Base-by-base conservation (phyloP, 176 grass and related monocot species). In the Lolium rigidum region DNA sequence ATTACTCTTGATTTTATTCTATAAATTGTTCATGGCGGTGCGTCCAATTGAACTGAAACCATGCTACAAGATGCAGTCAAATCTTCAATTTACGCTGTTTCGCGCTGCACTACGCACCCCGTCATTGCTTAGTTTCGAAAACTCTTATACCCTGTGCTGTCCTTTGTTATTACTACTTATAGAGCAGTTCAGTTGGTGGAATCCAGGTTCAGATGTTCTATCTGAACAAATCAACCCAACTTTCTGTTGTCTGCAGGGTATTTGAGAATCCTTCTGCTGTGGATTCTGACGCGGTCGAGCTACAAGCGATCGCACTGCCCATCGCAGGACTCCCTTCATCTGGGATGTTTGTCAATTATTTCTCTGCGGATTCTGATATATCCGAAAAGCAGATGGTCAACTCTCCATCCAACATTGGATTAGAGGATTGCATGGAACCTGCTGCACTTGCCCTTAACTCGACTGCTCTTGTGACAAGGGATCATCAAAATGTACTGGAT, bases 341-440 rank as follows among this genome's bases (percentile, higher is more conserved):
- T 35, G 81, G 89, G 18, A 77, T 85, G 78, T 57, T 88, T 14
- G 54, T 77, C 5, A 81, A 91, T 60, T 73, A 87, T 78, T 81
- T 91, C 24, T 0, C 70, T 70, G 54, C 44, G 21, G 72, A 83
- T 83, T 74, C 73, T 41, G 46, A 46, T 52, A 47, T 57, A 70
- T 58, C 71, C 3, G 61, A 89, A 15, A 70, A 74, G 37, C 54
- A 90, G 41, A 84, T 50, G 52, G 13, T 28, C 38, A 83, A 43
- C 24, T 70, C 70, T 44, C 18, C 90, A 60, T 51, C 64, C 64
- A 63, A 86, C 38, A 46, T 43, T 1, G 79, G 78, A 52, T 88
- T 48, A 13, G 86, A 93, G 43, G 91, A 98, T 76, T 95, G 88
- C 78, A 82, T 87, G 47, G 91, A 94, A 78, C 91, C 93, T 18